Conservation (phyloP, 495 filamentous ascomycete species). For the Collariella sp. region DNA sequence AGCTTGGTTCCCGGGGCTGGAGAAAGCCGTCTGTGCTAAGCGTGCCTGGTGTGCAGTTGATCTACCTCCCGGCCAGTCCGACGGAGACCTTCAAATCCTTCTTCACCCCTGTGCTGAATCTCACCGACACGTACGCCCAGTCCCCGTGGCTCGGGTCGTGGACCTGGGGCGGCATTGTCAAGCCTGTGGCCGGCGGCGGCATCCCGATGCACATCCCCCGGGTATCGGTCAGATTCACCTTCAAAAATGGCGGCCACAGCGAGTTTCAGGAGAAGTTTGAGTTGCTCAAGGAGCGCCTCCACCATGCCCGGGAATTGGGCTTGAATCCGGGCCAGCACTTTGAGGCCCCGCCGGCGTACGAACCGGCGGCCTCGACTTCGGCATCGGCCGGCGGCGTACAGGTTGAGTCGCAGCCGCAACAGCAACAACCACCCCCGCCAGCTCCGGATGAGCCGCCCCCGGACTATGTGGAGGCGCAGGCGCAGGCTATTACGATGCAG, state of each 20-base stretch:
- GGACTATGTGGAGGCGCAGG: constrained; percentile 86
- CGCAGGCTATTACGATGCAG: constrained; percentile 54
- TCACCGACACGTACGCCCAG: constrained; percentile 81
- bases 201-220: constrained; percentile 65
- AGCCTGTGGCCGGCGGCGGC: constrained; percentile 75
- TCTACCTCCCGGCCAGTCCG: constrained; percentile 72
- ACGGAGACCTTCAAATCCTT: constrained; percentile 74
- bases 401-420: not conserved
- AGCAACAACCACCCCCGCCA: constrained; percentile 27
- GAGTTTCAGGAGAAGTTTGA: constrained; percentile 83
- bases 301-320: constrained; percentile 67
- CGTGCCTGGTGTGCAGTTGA: constrained; percentile 48
- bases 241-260: constrained; percentile 90
- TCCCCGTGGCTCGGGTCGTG: constrained; percentile 96
- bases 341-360: constrained; percentile 82
- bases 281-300: constrained; percentile 70
- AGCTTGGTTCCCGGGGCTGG: not conserved
- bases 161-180: constrained; percentile 72
- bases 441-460: constrained; percentile 76
- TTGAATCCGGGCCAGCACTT: constrained; percentile 45
- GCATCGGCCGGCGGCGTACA: constrained; percentile 21
- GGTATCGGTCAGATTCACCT: constrained; percentile 73
- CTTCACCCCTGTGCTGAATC: constrained; percentile 73
- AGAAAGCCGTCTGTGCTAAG: not conserved
- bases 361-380: constrained; percentile 27